Base-by-base conservation (phyloP, 2,329 filamentous ascomycete species). In the Teratosphaeria gauchensis region DNA sequence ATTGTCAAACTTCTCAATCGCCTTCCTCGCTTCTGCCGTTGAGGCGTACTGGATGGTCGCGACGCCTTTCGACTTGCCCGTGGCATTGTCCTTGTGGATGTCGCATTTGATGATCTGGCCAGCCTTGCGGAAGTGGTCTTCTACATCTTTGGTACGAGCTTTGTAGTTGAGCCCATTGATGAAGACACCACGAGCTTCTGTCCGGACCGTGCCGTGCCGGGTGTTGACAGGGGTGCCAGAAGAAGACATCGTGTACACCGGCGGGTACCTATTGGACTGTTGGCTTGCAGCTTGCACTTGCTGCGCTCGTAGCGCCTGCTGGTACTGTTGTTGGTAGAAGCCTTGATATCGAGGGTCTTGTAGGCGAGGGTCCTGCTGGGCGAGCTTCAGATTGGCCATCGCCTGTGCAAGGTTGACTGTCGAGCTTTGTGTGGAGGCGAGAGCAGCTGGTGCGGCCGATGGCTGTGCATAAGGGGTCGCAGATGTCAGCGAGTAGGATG, bases 171-270 rank as follows among this genome's bases (percentile, higher is more conserved):
- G 58, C 16, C 61, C 62, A 19, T 59, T 65, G 33, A 71, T 65
- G 56, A 70, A 70, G 51, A 71, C 59, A 7, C 68, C 68, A 11
- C 68, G 65, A 12, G 62, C 59, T 58, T 70, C 67, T 16, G 62
- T 68, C 12, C 59, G 59, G 9, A 68, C 60, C 11, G 57, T 52
- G 16, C 68, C 68, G 31, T 65, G 56, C 9, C 52, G 60, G 30
- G 61, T 61, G 57, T 70, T 71, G 30, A 69, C 59, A 9, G 63
- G 65, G 8, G 63, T 56, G n/a, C 68, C 68, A 19, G 53, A 19
- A 14, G 56, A 19, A 19, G 55, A 57, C 24, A 57, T 28, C 6
- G 48, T 24, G 30, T 58, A 51, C 51, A 51, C 51, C 19, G 46
- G 48, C 4, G 51, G 28, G 31, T 42, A 31, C 7, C 21, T 24